Evolutionary conservation across 768 basidiomycete genomes (phyloP).

Genomic region (Serendipita vermifera): DNA sequence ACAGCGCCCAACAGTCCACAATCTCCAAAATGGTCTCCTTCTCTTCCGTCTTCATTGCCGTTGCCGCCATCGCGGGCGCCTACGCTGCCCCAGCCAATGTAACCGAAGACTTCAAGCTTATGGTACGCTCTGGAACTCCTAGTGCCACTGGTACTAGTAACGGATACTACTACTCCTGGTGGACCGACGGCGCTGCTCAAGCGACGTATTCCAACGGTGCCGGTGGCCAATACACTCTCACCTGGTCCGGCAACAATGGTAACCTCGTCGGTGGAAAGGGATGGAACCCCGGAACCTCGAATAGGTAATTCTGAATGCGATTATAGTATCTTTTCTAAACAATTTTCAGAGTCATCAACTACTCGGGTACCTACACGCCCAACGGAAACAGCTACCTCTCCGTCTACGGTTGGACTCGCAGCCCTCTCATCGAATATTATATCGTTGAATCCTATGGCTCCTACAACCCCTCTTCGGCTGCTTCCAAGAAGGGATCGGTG

Average conservation of each 20-base stretch:
- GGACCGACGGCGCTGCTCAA: constrained; percentile 23
- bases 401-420: constrained; percentile 36
- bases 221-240: constrained; percentile 25
- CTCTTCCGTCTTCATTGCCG: not conserved
- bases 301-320: constrained; percentile 15
- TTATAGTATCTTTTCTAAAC: not conserved
- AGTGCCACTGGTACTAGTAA: constrained; percentile 24
- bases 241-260: constrained; percentile 23
- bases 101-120: not conserved
- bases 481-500: constrained; percentile 27
- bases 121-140: constrained; percentile 11
- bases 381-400: constrained; percentile 33
- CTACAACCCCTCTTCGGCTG: constrained; percentile 28
- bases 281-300: constrained; percentile 28
- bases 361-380: constrained; percentile 27
- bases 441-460: constrained; percentile 31
- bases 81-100: not conserved
- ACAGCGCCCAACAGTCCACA: not conserved
- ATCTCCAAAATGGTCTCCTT: not conserved
- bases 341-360: constrained; percentile 25
- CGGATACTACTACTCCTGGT: constrained; percentile 30
- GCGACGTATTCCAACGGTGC: constrained; percentile 25
- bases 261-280: constrained; percentile 32
- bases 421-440: constrained; percentile 37
- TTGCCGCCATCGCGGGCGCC: not conserved